phyloP scores from a whole-genome alignment of 179 eudicot genomes.

The Drosera spatulata region DNA sequence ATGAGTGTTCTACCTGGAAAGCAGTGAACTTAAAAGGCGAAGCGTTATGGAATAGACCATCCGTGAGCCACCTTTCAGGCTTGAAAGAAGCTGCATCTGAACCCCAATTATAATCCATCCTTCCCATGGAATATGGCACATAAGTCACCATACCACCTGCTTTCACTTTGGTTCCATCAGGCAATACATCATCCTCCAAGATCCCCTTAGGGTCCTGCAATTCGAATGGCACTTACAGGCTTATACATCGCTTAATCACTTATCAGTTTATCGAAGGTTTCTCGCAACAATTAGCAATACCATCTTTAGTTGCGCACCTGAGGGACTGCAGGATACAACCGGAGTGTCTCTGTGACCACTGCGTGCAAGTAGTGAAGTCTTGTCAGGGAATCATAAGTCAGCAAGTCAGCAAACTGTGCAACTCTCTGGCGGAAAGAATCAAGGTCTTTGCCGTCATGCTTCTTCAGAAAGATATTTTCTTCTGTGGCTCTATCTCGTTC shows the following conservation, averaged over 20 bases:
- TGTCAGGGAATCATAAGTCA: constrained; percentile 65
- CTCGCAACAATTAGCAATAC: too few species aligned
- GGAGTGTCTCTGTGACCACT: constrained; percentile 82
- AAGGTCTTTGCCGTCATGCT: constrained; percentile 32
- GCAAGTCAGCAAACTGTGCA: constrained; percentile 46
- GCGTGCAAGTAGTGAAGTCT: constrained; percentile 69
- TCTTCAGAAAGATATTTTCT: constrained; percentile 37
- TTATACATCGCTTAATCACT: too few species aligned
- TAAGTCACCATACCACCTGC: constrained; percentile 99
- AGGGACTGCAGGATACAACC: constrained; percentile 91
- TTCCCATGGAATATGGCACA: constrained; percentile 95
- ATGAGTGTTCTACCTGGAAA: constrained; percentile 49
- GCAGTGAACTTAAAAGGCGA: constrained; percentile 98
- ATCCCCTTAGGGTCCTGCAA: constrained; percentile 88
- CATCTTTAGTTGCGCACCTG: constrained; percentile 31
- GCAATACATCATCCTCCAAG: constrained; percentile 66
- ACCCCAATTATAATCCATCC: constrained; percentile 99
- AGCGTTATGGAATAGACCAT: constrained; percentile 72
- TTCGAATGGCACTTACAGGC: too few species aligned
- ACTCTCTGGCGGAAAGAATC: constrained; percentile 46
- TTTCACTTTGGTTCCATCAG: constrained; percentile 87
- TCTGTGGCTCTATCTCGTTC: constrained; percentile 57
- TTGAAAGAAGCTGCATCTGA: constrained; percentile 68
- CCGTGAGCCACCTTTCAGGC: constrained; percentile 95
- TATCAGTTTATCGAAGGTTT: too few species aligned